Percentiles rank a stretch among this genome's conserved stretches.
Evolutionary conservation across 176 grass and related monocot genomes (phyloP).

Genomic region (Avena insularis): DNA sequence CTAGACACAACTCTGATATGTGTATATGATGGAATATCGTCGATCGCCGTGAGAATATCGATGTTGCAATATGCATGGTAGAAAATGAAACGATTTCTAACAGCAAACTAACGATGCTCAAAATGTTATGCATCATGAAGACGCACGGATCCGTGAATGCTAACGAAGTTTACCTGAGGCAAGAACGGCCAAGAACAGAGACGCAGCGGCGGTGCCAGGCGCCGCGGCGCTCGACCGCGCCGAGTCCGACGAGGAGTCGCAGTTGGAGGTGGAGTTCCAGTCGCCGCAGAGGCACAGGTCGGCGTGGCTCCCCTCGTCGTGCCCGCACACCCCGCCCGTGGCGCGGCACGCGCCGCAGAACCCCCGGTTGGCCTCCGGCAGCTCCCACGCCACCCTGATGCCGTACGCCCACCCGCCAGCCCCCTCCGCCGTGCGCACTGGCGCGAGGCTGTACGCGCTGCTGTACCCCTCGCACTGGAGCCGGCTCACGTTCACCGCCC

Average conservation of each 20-base stretch:
- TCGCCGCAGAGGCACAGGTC: conserved; percentile 83
- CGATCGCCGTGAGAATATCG: not conserved
- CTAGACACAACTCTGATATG: not conserved
- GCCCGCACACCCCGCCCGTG: conserved; percentile 88
- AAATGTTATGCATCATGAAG: not conserved
- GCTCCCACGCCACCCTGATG: conserved; percentile 60
- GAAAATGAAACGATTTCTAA: not conserved
- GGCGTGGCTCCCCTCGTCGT: conserved; percentile 60
- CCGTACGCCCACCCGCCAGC: conserved; percentile 78
- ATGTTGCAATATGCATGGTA: not conserved
- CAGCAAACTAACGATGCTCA: not conserved
- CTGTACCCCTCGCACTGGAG: conserved; percentile 94
- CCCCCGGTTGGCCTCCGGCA: conserved; percentile 73
- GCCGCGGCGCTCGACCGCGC: not conserved
- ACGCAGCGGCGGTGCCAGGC: not conserved
- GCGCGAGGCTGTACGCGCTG: conserved; percentile 91
- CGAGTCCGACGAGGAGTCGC: conserved; percentile 60
- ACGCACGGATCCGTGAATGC: conserved; percentile 41
- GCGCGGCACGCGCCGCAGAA: conserved; percentile 92
- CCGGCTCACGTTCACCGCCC: conserved; percentile 76
- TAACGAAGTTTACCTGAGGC: conserved; percentile 38
- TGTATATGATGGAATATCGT: not conserved
- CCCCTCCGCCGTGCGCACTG: conserved; percentile 53
- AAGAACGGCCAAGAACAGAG: conserved; percentile 27
- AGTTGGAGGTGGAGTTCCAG: conserved; percentile 93